Conservation (phyloP, 805 yeast genomes). For the Candida ipomoeae region DNA sequence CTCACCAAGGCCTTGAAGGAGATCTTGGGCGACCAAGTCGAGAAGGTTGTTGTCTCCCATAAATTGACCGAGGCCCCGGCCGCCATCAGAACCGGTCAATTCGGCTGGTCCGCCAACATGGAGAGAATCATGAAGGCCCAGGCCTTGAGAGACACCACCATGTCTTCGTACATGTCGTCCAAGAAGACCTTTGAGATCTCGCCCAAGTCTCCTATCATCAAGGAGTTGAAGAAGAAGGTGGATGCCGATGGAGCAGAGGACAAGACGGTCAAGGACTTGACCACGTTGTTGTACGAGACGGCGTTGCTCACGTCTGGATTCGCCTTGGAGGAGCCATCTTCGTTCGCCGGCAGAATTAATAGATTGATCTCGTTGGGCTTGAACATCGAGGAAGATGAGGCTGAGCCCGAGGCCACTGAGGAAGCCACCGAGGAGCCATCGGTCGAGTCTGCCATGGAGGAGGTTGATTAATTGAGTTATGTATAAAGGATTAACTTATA, state of each 20-base stretch:
- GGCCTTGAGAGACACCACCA: constrained; percentile 96
- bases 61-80: constrained; percentile 98
- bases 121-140: constrained; percentile 99
- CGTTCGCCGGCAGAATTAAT: constrained; percentile 97
- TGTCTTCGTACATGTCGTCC: constrained; percentile 99
- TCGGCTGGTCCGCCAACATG: constrained; percentile 99
- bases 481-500: constrained; percentile 5
- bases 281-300: constrained; percentile 94
- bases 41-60: constrained; percentile 97
- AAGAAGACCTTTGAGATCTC: constrained; percentile 99
- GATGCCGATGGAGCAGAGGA: constrained; percentile 97
- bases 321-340: constrained; percentile 96
- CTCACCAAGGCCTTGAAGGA: constrained; percentile 96
- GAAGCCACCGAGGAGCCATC: constrained; percentile 42
- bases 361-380: constrained; percentile 96
- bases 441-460: constrained; percentile 88
- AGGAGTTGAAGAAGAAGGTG: constrained; percentile 93
- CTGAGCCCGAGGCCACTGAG: constrained; percentile 44
- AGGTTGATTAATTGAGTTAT: constrained; percentile 70
- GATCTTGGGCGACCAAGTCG: constrained; percentile 96
- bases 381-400: constrained; percentile 91
- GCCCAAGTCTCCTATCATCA: constrained; percentile 92
- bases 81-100: constrained; percentile 99
- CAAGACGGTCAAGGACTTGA: constrained; percentile 96
- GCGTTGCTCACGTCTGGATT: constrained; percentile 98